These are phyloP conservation scores for Cucumis cinereus DNA, from an alignment of 306 rosid species.

Conservation along the genomic window DNA sequence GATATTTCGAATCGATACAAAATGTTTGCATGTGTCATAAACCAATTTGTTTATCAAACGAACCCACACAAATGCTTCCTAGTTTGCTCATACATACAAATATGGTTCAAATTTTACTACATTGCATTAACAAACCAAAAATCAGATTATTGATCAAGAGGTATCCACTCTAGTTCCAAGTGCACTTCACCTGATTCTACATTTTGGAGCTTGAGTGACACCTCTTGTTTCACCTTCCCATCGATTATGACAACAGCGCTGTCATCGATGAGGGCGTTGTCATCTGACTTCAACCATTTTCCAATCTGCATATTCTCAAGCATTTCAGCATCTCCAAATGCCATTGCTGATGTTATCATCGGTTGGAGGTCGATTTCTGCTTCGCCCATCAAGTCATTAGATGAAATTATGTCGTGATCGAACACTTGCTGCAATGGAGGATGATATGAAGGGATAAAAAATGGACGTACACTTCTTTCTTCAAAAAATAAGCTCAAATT, in stretches of 20 bases:
- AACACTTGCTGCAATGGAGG: constrained; percentile 51
- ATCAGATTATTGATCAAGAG: constrained; percentile 59
- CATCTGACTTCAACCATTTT: constrained; percentile 85
- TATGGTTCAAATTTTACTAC: background rate
- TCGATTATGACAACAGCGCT: constrained; percentile 61
- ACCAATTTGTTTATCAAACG: background rate
- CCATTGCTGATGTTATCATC: constrained; percentile 81
- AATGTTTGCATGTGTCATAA: background rate
- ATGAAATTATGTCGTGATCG: constrained; percentile 71
- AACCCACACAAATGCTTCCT: background rate
- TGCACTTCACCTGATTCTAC: constrained; percentile 78
- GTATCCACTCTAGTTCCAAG: constrained; percentile 83
- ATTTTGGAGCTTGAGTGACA: constrained; percentile 72
- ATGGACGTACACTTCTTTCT: background rate
- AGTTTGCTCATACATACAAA: background rate
- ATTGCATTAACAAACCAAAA: background rate
- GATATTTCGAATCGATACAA: too few relatives aligned
- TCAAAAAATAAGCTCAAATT: background rate
- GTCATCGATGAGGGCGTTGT: constrained; percentile 68
- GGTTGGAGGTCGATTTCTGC: constrained; percentile 92
- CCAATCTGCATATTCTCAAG: constrained; percentile 90
- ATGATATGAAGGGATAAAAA: background rate
- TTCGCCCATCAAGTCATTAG: constrained; percentile 95
- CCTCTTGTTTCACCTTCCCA: constrained; percentile 60
- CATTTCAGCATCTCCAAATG: constrained; percentile 87